phyloP scores from a whole-genome alignment of 192 early-diverging fungal genomes.

The Entomortierella lignicola region DNA sequence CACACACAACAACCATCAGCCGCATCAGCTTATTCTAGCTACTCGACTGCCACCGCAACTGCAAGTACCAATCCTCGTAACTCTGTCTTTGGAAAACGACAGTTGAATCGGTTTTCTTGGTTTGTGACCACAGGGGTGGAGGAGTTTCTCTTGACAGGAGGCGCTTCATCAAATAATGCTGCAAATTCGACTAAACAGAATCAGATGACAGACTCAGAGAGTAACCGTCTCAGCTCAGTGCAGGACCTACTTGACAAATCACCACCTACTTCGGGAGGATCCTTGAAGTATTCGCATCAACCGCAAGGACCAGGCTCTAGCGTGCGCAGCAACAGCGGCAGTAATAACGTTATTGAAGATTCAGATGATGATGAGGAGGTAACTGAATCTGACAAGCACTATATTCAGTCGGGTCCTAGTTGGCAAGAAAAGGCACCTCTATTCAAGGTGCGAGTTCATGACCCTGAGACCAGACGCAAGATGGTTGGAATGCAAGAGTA shows the following conservation, averaged over 20 bases:
- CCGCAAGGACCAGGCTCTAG: slow-evolving; percentile 13
- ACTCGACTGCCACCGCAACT: slow-evolving; percentile 15
- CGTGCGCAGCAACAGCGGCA: slow-evolving; percentile 11
- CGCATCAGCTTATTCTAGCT: slow-evolving; percentile 26
- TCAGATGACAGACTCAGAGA: slow-evolving; percentile 4
- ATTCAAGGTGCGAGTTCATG: slow-evolving; percentile 55
- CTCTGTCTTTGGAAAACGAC: slow-evolving; percentile 53
- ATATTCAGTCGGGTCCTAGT: slow-evolving; percentile 56
- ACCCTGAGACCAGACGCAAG: slow-evolving; percentile 57
- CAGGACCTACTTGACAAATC: slow-evolving; percentile 16
- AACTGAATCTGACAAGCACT: slow-evolving; percentile 60
- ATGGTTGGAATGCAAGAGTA: slow-evolving; percentile 59
- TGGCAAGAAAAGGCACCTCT: slow-evolving; percentile 57
- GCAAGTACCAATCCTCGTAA: slow-evolving; percentile 33
- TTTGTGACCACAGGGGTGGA: slow-evolving; percentile 60
- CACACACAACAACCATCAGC: slow-evolving; percentile 25
- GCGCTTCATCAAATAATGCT: slow-evolving; percentile 1
- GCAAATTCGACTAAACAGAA: background rate
- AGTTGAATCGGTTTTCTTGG: slow-evolving; percentile 58
- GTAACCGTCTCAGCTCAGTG: slow-evolving; percentile 8
- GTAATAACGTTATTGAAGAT: slow-evolving; percentile 19
- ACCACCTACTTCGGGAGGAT: slow-evolving; percentile 17
- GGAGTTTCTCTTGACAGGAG: slow-evolving; percentile 55
- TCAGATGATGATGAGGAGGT: slow-evolving; percentile 52
- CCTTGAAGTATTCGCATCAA: background rate